Percentiles rank a stretch among this genome's conserved stretches.
Evolutionary conservation across 441 rosid genomes (phyloP).

Genomic region (Gossypium gossypioides): DNA sequence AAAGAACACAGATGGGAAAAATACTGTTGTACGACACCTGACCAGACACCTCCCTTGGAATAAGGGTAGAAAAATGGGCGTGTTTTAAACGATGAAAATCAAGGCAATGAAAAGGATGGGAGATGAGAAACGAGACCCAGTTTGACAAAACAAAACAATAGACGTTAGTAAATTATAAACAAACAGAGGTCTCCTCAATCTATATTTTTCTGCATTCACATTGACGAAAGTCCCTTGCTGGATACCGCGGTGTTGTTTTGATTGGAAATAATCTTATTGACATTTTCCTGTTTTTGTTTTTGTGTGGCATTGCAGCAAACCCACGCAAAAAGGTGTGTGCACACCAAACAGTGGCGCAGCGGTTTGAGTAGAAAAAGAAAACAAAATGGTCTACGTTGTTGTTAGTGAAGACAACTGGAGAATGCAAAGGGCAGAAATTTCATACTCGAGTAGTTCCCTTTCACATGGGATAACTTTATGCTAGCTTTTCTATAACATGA

Average conservation of each 20-base stretch:
- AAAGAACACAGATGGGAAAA: not conserved
- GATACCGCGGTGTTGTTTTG: too few species aligned
- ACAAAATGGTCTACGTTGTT: not conserved
- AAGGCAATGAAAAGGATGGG: slow-evolving; percentile 12
- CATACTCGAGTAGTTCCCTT: not conserved
- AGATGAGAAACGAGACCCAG: not conserved
- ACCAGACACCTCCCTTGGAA: not conserved
- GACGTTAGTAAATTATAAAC: not conserved
- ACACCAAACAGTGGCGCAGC: too few species aligned
- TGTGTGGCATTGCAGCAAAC: not conserved
- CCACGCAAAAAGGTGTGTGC: not conserved
- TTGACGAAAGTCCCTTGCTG: not conserved
- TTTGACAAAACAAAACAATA: not conserved
- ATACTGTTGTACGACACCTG: not conserved
- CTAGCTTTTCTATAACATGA: not conserved
- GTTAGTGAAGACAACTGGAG: not conserved
- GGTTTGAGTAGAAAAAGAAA: not conserved
- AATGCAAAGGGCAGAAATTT: not conserved
- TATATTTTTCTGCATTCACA: not conserved
- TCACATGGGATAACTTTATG: not conserved
- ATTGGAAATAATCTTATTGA: too few species aligned
- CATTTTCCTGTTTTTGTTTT: too few species aligned
- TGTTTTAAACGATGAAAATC: not conserved
- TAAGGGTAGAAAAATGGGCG: not conserved
- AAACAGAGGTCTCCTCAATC: not conserved